Conservation (phyloP, 2,329 filamentous ascomycete genomes). For the Monosporascus ibericus region DNA sequence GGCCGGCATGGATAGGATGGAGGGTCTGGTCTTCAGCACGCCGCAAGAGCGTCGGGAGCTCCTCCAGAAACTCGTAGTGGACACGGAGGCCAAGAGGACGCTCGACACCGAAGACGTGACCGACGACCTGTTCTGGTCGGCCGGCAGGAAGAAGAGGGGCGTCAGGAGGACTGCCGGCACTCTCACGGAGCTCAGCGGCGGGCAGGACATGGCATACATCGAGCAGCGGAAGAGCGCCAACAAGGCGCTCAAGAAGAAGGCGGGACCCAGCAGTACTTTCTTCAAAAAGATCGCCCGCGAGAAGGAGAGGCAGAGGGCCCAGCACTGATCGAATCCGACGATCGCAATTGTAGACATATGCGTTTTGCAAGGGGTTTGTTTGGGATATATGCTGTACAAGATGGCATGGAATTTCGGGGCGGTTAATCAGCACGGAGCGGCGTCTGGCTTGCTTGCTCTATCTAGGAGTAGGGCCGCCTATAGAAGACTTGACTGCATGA, state of each 20-base stretch:
- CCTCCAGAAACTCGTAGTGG: constrained; percentile 80
- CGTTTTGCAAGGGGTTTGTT: background rate
- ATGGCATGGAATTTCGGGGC: background rate
- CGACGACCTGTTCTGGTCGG: constrained; percentile 33
- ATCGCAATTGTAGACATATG: constrained; percentile 1
- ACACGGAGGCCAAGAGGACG: constrained; percentile 62
- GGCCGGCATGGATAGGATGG: constrained; percentile 80
- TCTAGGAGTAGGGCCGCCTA: no score
- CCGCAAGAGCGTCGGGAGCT: constrained; percentile 77
- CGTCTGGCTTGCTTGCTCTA: background rate
- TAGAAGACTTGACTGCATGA: background rate
- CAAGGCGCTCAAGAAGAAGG: constrained; percentile 58
- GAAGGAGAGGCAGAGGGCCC: constrained; percentile 42
- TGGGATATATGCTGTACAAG: background rate
- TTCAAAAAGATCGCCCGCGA: constrained; percentile 63
- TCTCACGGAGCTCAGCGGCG: constrained; percentile 79
- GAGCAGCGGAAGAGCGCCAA: constrained; percentile 73
- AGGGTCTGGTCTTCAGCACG: constrained; percentile 72
- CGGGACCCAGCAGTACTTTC: constrained; percentile 50
- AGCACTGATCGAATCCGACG: constrained; percentile 4
- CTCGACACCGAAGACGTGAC: constrained; percentile 63
- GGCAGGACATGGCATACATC: constrained; percentile 95
- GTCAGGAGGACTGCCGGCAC: constrained; percentile 78
- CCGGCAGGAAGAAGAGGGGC: constrained; percentile 39
- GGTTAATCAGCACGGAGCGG: background rate